Conservation (phyloP, 2,329 filamentous ascomycete genomes). For the Xylariaceae sp. region DNA sequence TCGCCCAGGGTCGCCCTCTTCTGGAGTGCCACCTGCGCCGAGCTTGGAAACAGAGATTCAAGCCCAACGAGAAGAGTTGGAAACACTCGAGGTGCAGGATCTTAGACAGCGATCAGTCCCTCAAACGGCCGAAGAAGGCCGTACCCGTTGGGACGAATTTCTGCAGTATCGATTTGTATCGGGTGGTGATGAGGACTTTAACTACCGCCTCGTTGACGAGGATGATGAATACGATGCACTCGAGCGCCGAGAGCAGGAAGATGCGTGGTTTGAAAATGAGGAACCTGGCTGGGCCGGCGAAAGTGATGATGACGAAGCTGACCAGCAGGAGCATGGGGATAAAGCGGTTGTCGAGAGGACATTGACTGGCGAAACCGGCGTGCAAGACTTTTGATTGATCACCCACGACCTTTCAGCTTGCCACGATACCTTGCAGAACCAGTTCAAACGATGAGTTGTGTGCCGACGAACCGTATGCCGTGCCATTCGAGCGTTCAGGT, state of each 20-base stretch:
- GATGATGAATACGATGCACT: conserved; percentile 66
- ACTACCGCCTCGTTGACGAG: conserved; percentile 65
- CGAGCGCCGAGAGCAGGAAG: conserved; percentile 58
- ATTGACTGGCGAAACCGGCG: conserved; percentile 57
- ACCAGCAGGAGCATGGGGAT: conserved; percentile 17
- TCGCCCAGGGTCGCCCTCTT: background rate
- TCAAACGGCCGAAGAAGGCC: conserved; percentile 59
- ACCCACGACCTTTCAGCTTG: background rate
- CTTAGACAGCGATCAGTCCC: conserved; percentile 13
- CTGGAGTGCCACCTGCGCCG: background rate
- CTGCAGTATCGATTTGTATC: conserved; percentile 69
- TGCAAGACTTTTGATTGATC: conserved; percentile 60
- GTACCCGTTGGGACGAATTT: conserved; percentile 63
- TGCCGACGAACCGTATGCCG: background rate
- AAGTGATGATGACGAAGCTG: conserved; percentile 27
- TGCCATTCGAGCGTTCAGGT: background rate
- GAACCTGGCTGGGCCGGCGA: conserved; percentile 60
- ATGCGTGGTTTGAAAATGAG: conserved; percentile 76
- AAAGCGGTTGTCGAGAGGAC: conserved; percentile 16
- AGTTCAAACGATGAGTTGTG: background rate
- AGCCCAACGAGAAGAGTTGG: conserved; percentile 28
- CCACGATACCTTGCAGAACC: background rate
- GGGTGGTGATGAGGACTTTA: conserved; percentile 72
- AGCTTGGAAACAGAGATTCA: background rate
- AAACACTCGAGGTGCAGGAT: conserved; percentile 9